phyloP scores from a whole-genome alignment of 768 basidiomycete species.

The Kwoniella dejecticola region DNA sequence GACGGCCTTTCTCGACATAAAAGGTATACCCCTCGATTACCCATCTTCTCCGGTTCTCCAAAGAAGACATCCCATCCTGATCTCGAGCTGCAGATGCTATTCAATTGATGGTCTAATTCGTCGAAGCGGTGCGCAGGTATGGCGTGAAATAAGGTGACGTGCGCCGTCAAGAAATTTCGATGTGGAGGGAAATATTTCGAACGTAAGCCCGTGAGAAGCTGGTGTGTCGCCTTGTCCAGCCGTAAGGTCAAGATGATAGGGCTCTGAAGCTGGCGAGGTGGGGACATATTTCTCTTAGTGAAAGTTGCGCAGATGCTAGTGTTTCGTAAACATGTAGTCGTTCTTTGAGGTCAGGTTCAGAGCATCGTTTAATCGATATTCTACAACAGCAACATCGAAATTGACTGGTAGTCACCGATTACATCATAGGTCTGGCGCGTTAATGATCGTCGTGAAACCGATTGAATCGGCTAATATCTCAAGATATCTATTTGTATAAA shows the following conservation, averaged over 20 bases:
- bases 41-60: constrained; percentile 42
- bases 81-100: constrained; percentile 21
- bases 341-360: too few species aligned
- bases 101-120: constrained; percentile 32
- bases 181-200: constrained; percentile 42
- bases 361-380: too few species aligned
- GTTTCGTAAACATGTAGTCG: too few species aligned
- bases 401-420: constrained; percentile 3
- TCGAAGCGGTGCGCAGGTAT: constrained; percentile 34
- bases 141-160: constrained; percentile 47
- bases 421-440: constrained; percentile 14
- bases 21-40: constrained; percentile 40
- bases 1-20: constrained; percentile 32
- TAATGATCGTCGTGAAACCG: constrained; percentile 4
- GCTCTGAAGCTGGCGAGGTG: constrained; percentile 2
- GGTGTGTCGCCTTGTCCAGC: constrained; percentile 33
- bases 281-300: too few species aligned
- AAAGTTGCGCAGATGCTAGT: too few species aligned
- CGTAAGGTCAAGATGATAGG: constrained; percentile 43
- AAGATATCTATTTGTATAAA: too few species aligned
- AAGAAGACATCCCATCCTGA: constrained; percentile 39
- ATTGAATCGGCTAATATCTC: neutral
- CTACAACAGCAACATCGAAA: too few species aligned
- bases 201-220: constrained; percentile 35
- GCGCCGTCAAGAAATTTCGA: constrained; percentile 40